Conservation (phyloP, 768 basidiomycete species). For the Sporobolomyces roseus region DNA sequence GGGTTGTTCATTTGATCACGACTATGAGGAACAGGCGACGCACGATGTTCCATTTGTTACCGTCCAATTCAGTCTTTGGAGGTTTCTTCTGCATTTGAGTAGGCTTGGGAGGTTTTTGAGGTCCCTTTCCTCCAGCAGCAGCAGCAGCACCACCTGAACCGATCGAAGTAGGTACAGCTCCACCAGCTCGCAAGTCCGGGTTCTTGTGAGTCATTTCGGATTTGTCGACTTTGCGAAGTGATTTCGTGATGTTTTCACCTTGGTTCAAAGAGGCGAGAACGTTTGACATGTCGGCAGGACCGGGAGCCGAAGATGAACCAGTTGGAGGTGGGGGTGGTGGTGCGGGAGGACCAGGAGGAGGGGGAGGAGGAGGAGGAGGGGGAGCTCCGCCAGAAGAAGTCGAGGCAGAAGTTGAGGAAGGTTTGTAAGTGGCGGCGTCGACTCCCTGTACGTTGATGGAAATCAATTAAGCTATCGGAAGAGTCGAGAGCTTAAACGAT, state of each 20-base stretch:
- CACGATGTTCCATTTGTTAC: conserved; percentile 90
- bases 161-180: conserved; percentile 54
- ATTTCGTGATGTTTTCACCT: conserved; percentile 83
- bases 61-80: conserved; percentile 78
- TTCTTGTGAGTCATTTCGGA: conserved; percentile 99
- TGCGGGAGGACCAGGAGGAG: conserved; percentile 47
- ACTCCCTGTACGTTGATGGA: conserved; percentile 38
- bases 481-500: conserved; percentile 46
- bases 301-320: conserved; percentile 45
- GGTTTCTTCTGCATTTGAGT: conserved; percentile 85
- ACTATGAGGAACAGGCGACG: conserved; percentile 45
- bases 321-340: conserved; percentile 51
- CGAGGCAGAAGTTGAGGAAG: conserved; percentile 16
- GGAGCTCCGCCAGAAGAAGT: conserved; percentile 21
- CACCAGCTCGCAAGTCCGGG: conserved; percentile 66
- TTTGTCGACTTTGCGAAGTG: conserved; percentile 86
- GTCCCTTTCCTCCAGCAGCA: conserved; percentile 7
- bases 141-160: neutral
- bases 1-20: neutral
- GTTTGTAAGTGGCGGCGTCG: conserved; percentile 44
- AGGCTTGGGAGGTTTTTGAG: conserved; percentile 67
- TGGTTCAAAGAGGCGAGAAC: conserved; percentile 88
- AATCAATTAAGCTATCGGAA: neutral
- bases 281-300: conserved; percentile 55
- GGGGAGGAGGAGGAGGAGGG: conserved; percentile 48